A percentile compares a stretch with the other conserved stretches of the same genome.
Evolutionary conservation across 2,329 filamentous ascomycete genomes (phyloP).

Genomic region (Blastomyces gilchristii): DNA sequence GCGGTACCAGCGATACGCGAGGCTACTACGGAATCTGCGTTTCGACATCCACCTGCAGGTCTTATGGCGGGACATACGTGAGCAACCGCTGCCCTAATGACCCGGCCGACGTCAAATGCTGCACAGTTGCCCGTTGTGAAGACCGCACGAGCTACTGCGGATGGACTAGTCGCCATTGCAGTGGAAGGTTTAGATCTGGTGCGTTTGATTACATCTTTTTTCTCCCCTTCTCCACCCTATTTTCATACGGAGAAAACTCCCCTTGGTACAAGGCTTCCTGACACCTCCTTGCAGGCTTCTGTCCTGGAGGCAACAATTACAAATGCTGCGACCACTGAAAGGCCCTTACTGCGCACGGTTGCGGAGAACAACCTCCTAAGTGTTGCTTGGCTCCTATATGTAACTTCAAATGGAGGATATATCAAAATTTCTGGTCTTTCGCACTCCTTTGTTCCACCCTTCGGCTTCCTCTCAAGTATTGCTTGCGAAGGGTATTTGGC

Average conservation of each 20-base stretch:
- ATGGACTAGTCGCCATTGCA: not conserved
- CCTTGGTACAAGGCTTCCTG: not conserved
- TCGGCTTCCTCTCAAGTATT: not conserved
- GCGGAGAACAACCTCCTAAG: not conserved
- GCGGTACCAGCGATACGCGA: not conserved
- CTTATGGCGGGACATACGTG: not conserved
- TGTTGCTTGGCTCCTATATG: not conserved
- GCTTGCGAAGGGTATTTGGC: not conserved
- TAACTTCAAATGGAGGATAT: not conserved
- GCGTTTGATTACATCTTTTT: not conserved
- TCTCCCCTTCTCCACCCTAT: not conserved
- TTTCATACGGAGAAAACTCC: not conserved
- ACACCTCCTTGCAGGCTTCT: not conserved
- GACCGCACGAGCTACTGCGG: not conserved
- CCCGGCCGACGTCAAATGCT: not conserved
- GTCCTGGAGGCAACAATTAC: not conserved
- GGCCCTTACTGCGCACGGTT: not conserved
- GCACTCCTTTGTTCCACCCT: not conserved
- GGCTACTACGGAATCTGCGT: not conserved
- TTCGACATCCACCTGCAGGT: not conserved
- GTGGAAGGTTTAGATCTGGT: not conserved
- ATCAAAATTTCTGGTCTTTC: not conserved
- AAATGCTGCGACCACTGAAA: not conserved
- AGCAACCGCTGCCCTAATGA: not conserved
- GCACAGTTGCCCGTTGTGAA: not conserved